A percentile compares a stretch with the other conserved stretches of the same genome.
Conservation (phyloP, 108 stramenopile species). For the Pinguiococcus pyrenoidosus region DNA sequence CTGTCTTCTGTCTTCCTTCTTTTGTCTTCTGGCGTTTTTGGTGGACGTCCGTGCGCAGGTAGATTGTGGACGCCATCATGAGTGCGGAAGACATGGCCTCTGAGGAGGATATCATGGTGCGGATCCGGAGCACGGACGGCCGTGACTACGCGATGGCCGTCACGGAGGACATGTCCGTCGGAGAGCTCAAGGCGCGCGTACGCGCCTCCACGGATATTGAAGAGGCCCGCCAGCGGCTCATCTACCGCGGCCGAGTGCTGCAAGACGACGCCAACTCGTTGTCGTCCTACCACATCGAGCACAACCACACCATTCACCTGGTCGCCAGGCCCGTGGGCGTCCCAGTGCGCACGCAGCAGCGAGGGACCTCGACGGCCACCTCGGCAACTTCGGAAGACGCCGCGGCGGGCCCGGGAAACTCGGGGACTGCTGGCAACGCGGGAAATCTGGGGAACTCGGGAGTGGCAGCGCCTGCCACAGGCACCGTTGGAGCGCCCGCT, state of each 20-base stretch:
- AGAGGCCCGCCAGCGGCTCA: constrained; percentile 30
- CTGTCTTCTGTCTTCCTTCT: no score
- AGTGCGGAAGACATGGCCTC: not conserved
- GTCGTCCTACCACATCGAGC: constrained; percentile 25
- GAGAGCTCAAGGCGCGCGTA: constrained; percentile 6
- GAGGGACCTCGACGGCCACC: not conserved
- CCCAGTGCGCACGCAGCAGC: constrained; percentile 1
- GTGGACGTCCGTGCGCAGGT: no score
- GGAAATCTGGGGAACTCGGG: no score
- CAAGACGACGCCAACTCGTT: constrained; percentile 15
- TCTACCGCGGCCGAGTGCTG: constrained; percentile 36
- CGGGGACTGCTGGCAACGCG: no score
- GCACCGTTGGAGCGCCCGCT: no score
- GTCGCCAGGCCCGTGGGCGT: constrained; percentile 26
- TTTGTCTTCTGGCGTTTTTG: no score
- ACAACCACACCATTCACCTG: constrained; percentile 35
- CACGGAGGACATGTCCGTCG: not conserved
- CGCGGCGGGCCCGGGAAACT: no score
- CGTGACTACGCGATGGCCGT: constrained; percentile 10
- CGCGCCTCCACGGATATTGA: constrained; percentile 10
- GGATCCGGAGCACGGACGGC: constrained; percentile 11
- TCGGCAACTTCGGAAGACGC: not conserved
- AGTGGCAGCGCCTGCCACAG: no score
- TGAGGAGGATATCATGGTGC: not conserved
- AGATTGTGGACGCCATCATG: no score